Percentiles rank a stretch among this genome's conserved stretches.
These are phyloP conservation scores for Cladosporium sphaerospermum DNA, from an alignment of 2,329 filamentous ascomycete genomes.

Conservation along the genomic window DNA sequence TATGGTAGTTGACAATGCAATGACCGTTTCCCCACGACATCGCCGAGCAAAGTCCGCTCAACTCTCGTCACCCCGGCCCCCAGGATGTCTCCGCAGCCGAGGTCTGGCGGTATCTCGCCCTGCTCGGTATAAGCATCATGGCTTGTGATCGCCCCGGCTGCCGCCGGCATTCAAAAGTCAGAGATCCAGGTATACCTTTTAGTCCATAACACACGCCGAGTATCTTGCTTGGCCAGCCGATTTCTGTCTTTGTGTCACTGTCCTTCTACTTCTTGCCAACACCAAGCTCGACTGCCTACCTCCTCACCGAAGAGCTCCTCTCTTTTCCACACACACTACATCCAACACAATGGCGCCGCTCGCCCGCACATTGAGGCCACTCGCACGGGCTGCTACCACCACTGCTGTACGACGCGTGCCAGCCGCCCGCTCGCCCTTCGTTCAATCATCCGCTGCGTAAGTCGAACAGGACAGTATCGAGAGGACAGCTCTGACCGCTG, in stretches of 20 bases:
- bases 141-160: not conserved
- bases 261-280: not conserved
- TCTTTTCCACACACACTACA: not conserved
- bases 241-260: not conserved
- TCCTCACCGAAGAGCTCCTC: not conserved
- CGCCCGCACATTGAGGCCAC: constrained; percentile 18
- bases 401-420: not conserved
- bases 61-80: not conserved
- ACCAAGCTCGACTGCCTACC: not conserved
- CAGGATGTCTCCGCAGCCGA: not conserved
- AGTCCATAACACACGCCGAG: no score
- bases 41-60: not conserved
- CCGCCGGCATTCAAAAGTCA: no score
- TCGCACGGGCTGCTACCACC: constrained; percentile 5
- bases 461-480: not conserved
- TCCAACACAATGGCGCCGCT: constrained; percentile 25
- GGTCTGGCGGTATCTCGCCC: not conserved
- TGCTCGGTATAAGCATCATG: not conserved
- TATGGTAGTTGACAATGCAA: no score
- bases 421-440: not conserved
- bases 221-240: not conserved
- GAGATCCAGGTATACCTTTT: no score
- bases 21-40: no score
- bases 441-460: not conserved
- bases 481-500: not conserved